Percentiles rank a stretch among this genome's conserved stretches.
phyloP scores from a whole-genome alignment of 2,329 filamentous ascomycete genomes.

The Phaeosphaeria sp. region DNA sequence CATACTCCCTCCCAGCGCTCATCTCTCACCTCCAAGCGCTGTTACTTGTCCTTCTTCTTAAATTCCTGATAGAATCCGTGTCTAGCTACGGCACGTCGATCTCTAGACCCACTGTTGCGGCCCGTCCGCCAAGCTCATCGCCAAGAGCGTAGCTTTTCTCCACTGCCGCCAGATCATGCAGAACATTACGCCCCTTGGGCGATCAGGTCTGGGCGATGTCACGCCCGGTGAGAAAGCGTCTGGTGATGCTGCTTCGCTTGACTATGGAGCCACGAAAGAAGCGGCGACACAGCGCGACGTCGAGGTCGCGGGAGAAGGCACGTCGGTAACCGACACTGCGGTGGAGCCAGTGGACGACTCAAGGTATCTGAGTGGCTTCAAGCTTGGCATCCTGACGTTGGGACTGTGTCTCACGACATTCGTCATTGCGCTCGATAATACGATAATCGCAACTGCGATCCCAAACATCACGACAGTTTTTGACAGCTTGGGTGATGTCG shows the following conservation, averaged over 20 bases:
- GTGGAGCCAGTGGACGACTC: conserved; percentile 38
- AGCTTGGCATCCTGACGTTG: conserved; percentile 42
- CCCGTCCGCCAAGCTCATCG: not conserved
- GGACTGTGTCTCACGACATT: conserved; percentile 46
- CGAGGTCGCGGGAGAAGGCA: not conserved
- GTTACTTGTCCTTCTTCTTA: not conserved
- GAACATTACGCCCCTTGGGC: not conserved
- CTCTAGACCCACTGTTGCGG: not conserved
- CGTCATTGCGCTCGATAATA: conserved; percentile 49
- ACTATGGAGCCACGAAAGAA: not conserved
- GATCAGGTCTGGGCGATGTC: not conserved
- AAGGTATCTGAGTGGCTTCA: conserved; percentile 42
- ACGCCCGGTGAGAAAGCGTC: not conserved
- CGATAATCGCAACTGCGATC: conserved; percentile 49
- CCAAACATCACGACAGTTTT: conserved; percentile 52
- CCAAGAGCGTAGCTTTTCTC: not conserved
- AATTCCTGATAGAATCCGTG: not conserved
- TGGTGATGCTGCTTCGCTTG: not conserved
- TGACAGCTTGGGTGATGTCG: conserved; percentile 49
- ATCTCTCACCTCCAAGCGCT: not conserved
- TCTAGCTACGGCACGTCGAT: not conserved
- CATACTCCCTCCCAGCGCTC: not conserved
- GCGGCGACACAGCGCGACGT: not conserved
- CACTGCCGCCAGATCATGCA: not conserved
- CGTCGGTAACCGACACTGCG: not conserved